These are phyloP conservation scores for Trametes villosa DNA, from an alignment of 768 basidiomycete species.

Conservation along the genomic window DNA sequence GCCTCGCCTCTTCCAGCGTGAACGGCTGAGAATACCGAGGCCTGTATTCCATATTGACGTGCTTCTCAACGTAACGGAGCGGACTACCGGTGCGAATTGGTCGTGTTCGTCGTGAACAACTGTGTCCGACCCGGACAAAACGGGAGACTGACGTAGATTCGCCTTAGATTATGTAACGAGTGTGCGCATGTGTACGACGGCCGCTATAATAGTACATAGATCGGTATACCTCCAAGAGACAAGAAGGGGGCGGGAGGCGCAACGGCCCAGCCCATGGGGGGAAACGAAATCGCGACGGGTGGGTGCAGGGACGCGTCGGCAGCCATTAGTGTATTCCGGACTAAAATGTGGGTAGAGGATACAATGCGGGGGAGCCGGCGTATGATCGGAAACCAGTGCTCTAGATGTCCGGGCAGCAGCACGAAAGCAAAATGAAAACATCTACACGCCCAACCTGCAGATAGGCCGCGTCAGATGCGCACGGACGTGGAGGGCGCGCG, in stretches of 20 bases:
- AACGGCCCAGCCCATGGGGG: too few species aligned
- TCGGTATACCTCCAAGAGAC: neutral
- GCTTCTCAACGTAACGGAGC: neutral
- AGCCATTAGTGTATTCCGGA: slow-evolving; percentile 18
- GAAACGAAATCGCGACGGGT: neutral
- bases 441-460: slow-evolving; percentile 56
- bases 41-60: slow-evolving; percentile 58
- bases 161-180: slow-evolving; percentile 20
- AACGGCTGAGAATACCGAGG: slow-evolving; percentile 79
- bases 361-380: slow-evolving; percentile 23
- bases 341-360: slow-evolving; percentile 25
- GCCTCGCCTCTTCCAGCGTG: slow-evolving; percentile 63
- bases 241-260: too few species aligned
- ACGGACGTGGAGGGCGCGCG: neutral
- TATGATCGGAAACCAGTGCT: slow-evolving; percentile 9
- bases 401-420: slow-evolving; percentile 15
- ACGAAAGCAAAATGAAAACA: slow-evolving; percentile 23
- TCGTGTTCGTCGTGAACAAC: neutral
- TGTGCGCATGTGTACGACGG: slow-evolving; percentile 11
- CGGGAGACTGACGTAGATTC: neutral
- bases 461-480: slow-evolving; percentile 4
- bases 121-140: neutral
- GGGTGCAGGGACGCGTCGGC: neutral
- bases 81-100: neutral
- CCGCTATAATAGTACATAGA: neutral